Evolutionary conservation across 1,284 basidiomycete species (phyloP), one percentile per base, ranked within the genome.

Genomic region (Nidula niveotomentosa): DNA sequence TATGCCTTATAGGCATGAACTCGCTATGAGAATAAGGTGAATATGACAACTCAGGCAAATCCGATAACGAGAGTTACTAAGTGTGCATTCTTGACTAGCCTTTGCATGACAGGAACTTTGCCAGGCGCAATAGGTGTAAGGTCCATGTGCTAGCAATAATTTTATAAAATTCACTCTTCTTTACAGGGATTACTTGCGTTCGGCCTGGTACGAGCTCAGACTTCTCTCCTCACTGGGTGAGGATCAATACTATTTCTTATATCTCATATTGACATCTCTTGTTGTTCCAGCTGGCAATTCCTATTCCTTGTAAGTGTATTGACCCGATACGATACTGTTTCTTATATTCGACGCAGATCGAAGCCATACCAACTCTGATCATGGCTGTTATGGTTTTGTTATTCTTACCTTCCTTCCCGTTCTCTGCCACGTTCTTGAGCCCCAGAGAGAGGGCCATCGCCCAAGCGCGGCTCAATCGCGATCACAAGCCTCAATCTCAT

Each of bases 51-150:
- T 23, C 23, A 23, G 23, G 23, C 23, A 23, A 23, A 23, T 23
- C 23, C 23, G 23, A 23, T 23, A 23, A 23, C 23, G 23, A 23
- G 3, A 23, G 23, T 23, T 23, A 23, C 23, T 23, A 23, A 23
- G 23, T 23, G 5, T 2, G 23, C 23, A 23, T 23, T 23, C 23
- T 23, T 23, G 23, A 23, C 23, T 1, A 23, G 80, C 63, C 65
- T 83, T 3, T 76, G 77, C 52, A 80, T 81, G 79, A 80, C 80
- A 5, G 79, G 78, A 2, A 81, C 80, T 1, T 67, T 81, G n/a
- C 78, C 80, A 9, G 80, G 80, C 18, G 78, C 80, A 0, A 76
- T 83, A 53, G 80, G 80, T n/a, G 79, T 80, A 60, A 8, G 23
- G 23, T 23, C 5, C 23, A 23, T 23, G 5, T 23, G 23, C 23